Percentiles rank a stretch among this genome's conserved stretches.
Conservation (phyloP, 129 eudicot genomes). For the Flaveria ramosissima region DNA sequence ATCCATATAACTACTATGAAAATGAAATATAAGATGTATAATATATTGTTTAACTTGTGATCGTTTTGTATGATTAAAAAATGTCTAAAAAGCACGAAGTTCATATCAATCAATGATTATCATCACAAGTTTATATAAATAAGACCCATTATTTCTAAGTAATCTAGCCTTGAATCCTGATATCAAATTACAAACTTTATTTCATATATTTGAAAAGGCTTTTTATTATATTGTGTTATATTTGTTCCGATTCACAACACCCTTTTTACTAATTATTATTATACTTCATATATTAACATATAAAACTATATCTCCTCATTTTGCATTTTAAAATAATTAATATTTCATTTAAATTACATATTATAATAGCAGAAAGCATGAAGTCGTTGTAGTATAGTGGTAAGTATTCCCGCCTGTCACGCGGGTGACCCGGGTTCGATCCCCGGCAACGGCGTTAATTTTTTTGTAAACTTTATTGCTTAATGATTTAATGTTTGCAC, state of each 20-base stretch:
- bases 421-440: constrained; percentile 98
- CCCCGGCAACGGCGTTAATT: constrained; percentile 81
- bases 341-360: too few species aligned
- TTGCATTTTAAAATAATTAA: too few species aligned
- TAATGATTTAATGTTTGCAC: too few species aligned
- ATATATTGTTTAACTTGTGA: background rate
- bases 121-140: background rate
- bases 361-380: background rate
- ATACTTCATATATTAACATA: too few species aligned
- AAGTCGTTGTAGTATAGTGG: constrained; percentile 97
- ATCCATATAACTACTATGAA: background rate
- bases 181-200: background rate
- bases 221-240: background rate
- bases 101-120: background rate
- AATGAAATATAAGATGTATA: background rate
- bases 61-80: background rate
- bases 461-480: too few species aligned
- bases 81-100: background rate
- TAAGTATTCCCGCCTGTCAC: constrained; percentile 97
- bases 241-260: background rate
- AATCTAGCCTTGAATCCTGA: background rate
- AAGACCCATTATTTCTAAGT: too few species aligned
- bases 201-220: background rate
- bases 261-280: background rate
- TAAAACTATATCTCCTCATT: too few species aligned